Evolutionary conservation across 2,329 filamentous ascomycete species (phyloP).

Genomic region (Aspergillus fumigatus): DNA sequence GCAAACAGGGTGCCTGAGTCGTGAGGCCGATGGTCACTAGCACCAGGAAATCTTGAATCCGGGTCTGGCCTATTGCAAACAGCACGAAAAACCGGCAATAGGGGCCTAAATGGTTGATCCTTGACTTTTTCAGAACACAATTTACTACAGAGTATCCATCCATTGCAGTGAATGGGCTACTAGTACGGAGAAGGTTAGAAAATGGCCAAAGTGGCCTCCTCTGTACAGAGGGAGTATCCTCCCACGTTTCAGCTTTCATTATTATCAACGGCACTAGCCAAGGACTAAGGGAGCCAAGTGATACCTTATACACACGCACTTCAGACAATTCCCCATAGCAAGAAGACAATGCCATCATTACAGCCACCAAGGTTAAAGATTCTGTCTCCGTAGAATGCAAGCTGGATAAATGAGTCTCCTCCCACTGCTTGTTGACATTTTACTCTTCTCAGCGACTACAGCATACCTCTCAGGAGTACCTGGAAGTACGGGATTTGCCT

Average conservation of each 20-base stretch:
- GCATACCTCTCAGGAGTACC: neutral
- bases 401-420: too few species aligned
- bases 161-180: neutral
- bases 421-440: conserved; percentile 4
- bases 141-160: neutral
- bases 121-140: neutral
- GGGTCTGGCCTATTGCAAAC: neutral
- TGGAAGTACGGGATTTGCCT: conserved; percentile 5
- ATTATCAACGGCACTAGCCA: too few species aligned
- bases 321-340: neutral
- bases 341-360: neutral
- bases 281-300: too few species aligned
- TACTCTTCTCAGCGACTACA: neutral
- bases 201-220: neutral
- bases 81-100: neutral
- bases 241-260: too few species aligned
- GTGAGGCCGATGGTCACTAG: neutral
- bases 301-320: neutral
- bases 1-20: neutral
- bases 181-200: neutral
- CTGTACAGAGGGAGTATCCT: too few species aligned
- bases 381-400: neutral
- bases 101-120: neutral
- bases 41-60: neutral
- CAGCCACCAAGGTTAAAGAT: neutral